Percentiles rank a stretch among this genome's conserved stretches.
Conservation (phyloP, 2,329 filamentous ascomycete species). For the Xylariaceae sp. region DNA sequence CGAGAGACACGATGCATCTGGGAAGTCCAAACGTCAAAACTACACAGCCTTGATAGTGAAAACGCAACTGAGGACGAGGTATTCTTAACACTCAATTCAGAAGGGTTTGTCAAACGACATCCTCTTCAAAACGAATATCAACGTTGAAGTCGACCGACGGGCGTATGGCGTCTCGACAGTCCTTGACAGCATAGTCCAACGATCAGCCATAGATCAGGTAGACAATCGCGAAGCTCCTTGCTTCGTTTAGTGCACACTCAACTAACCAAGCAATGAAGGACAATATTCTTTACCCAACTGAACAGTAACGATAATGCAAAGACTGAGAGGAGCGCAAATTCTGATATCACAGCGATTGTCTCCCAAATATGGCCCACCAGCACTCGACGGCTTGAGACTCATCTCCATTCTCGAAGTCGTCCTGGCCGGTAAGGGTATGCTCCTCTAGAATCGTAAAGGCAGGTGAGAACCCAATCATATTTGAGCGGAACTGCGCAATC, state of each 20-base stretch:
- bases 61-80: no score
- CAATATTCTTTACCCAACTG: background rate
- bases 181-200: no score
- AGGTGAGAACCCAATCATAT: conserved; percentile 50
- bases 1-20: no score
- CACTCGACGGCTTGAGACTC: conserved; percentile 51
- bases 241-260: background rate
- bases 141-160: no score
- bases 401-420: conserved; percentile 67
- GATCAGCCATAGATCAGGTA: background rate
- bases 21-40: no score
- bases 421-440: conserved; percentile 59
- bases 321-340: background rate
- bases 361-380: conserved; percentile 62
- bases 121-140: no score
- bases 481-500: conserved; percentile 54
- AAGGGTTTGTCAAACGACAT: no score
- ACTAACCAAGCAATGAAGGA: no score
- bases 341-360: background rate
- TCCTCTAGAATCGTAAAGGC: conserved; percentile 52
- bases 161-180: no score
- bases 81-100: no score
- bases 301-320: background rate
- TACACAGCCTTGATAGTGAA: background rate
- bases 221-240: background rate